Evolutionary conservation across 495 filamentous ascomycete species (phyloP).

Genomic region (Penicillium verhagenii): DNA sequence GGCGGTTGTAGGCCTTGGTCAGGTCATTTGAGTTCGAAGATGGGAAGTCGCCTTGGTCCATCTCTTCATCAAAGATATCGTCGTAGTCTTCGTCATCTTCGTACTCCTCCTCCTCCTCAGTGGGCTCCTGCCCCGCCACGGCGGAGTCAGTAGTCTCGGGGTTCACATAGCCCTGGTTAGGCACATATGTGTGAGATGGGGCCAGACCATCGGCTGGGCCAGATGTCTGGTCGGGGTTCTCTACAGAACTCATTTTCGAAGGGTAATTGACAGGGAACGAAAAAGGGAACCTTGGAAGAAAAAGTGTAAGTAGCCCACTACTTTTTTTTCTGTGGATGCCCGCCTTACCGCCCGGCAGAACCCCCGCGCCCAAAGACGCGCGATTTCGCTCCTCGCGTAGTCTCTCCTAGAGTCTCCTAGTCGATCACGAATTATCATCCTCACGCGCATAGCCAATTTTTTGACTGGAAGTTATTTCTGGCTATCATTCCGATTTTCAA

Average conservation of each 20-base stretch:
- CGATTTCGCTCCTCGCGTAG: slow-evolving; percentile 27
- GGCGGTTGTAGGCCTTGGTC: slow-evolving; percentile 90
- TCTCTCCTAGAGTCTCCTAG: slow-evolving; percentile 19
- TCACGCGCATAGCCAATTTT: neutral
- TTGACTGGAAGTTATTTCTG: too few species aligned
- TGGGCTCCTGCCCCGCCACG: slow-evolving; percentile 36
- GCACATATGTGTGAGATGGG: slow-evolving; percentile 54
- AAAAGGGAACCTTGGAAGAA: slow-evolving; percentile 20
- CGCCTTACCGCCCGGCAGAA: slow-evolving; percentile 42
- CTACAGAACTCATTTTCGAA: slow-evolving; percentile 28
- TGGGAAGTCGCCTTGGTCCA: slow-evolving; percentile 58
- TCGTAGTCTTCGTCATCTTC: slow-evolving; percentile 54
- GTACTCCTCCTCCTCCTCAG: slow-evolving; percentile 43
- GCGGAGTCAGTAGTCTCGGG: slow-evolving; percentile 32
- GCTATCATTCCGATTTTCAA: neutral
- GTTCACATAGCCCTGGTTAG: slow-evolving; percentile 53
- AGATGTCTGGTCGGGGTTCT: slow-evolving; percentile 17
- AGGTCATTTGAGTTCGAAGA: slow-evolving; percentile 65
- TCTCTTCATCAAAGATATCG: slow-evolving; percentile 55
- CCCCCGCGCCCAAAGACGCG: slow-evolving; percentile 40
- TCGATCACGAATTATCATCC: slow-evolving; percentile 14
- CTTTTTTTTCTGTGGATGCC: slow-evolving; percentile 40
- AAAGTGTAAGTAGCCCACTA: slow-evolving; percentile 11
- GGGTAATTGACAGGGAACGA: slow-evolving; percentile 4
- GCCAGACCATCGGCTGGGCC: slow-evolving; percentile 45